Percentiles rank a stretch among this genome's conserved stretches.
phyloP scores from a whole-genome alignment of 345 rosid species.

The Hibiscus mutabilis region DNA sequence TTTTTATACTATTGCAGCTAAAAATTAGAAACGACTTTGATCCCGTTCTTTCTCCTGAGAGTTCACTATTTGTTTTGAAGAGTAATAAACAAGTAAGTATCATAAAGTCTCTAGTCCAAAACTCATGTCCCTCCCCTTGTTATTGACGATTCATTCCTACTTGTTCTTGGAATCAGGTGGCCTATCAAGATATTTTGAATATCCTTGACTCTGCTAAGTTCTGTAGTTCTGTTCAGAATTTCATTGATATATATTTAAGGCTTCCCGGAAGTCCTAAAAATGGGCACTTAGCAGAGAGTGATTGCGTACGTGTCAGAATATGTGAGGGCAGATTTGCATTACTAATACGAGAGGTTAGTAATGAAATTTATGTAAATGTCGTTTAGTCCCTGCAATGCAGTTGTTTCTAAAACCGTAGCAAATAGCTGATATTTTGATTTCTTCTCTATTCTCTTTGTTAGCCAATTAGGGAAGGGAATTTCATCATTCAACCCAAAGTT shows the following conservation, averaged over 20 bases:
- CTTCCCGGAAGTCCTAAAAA: conserved; percentile 82
- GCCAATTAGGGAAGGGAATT: conserved; percentile 99
- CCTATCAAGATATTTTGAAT: conserved; percentile 76
- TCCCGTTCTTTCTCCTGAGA: conserved; percentile 98
- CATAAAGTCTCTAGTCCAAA: conserved; percentile 3
- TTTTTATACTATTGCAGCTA: conserved; percentile 44
- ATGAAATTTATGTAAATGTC: conserved; percentile 1
- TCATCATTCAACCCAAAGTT: conserved; percentile 98
- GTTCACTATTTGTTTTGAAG: conserved; percentile 94
- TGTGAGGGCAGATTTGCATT: conserved; percentile 98
- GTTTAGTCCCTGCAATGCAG: background rate
- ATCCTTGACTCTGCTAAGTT: conserved; percentile 74
- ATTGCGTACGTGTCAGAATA: conserved; percentile 94
- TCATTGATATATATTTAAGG: conserved; percentile 79
- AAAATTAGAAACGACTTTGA: conserved; percentile 99
- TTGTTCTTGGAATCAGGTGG: conserved; percentile 48
- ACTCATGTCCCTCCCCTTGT: background rate
- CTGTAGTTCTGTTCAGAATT: conserved; percentile 92
- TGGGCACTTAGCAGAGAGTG: conserved; percentile 83
- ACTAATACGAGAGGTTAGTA: conserved; percentile 88
- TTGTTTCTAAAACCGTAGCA: conserved; percentile 12
- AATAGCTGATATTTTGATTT: conserved; percentile 19
- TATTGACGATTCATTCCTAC: conserved; percentile 7
- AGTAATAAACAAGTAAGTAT: conserved; percentile 79
- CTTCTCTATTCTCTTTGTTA: conserved; percentile 24